Evolutionary conservation across 202 grass and related monocot genomes (phyloP), one percentile per base, ranked within the genome.

Genomic region (Dendrocalamus latiflorus): DNA sequence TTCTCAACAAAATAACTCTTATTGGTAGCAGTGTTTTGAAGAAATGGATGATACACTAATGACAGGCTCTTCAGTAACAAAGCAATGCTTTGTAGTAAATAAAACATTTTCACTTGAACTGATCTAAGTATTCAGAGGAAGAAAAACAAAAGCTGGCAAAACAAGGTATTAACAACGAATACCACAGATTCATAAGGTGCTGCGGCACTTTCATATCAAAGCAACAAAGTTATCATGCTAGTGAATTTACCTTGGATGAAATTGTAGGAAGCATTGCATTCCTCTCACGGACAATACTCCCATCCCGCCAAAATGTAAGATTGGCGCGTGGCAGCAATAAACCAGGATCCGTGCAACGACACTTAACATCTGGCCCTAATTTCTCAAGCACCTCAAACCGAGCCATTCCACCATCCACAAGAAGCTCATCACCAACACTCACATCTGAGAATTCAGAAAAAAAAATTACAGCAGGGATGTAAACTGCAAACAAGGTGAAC

Each of bases 241-340:
- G 11, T 78, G 18, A 24, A 75, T 57, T 72, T 72, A 98, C 95
- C 95, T 95, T 98, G 16, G 93, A 95, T 80, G 95, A 95, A 91
- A 98, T 98, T 73, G 95, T 98, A 43, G 95, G 95, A 86, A 98
- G 95, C 95, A 98, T 93, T 44, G 95, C 90, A 85, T 98, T 98
- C 70, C 91, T 90, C 75, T 93, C 95, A n/a, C 91, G 89, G 8
- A 98, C 95, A 63, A 98, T 74, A 77, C 90, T 90, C 24, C 92
- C 92, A 59, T 95, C 85, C 49, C 95, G 82, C 95, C 95, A 95
- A 72, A 93, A 98, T 61, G 95, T 98, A 69, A 98, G 87, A 88
- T 98, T 98, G 73, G 92, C 95, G 39, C 95, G 92, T 75, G 95
- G 91, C 80, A 98, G 77, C 68, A 98, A 58, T 42, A 98, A 61